A percentile compares a stretch with the other conserved stretches of the same genome.
Conservation (phyloP, 768 basidiomycete species). For the Chalciporus pseudorubinellus region DNA sequence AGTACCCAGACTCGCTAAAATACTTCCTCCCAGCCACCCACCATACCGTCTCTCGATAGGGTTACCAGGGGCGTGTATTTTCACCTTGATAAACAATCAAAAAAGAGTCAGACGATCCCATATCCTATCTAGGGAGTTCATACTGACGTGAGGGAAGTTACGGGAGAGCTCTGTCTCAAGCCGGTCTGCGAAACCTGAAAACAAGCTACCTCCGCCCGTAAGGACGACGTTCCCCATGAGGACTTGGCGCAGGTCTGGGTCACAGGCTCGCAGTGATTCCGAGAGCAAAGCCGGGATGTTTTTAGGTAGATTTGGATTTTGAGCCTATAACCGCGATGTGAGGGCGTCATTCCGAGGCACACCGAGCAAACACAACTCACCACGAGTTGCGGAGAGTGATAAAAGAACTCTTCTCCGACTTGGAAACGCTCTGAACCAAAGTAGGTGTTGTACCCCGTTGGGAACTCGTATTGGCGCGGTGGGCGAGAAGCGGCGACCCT, state of each 20-base stretch:
- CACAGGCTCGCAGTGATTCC: slow-evolving; percentile 78
- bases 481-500: slow-evolving; percentile 60
- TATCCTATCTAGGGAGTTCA: neutral
- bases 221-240: slow-evolving; percentile 92
- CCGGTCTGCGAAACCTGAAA: slow-evolving; percentile 83
- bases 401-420: slow-evolving; percentile 89
- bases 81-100: slow-evolving; percentile 54
- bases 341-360: slow-evolving; percentile 2
- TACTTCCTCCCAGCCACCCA: slow-evolving; percentile 94
- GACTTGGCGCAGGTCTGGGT: slow-evolving; percentile 87
- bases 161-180: slow-evolving; percentile 72
- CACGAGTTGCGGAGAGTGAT: slow-evolving; percentile 56
- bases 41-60: slow-evolving; percentile 87
- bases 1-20: slow-evolving; percentile 90
- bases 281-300: slow-evolving; percentile 73
- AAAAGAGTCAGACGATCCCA: slow-evolving; percentile 7
- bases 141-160: slow-evolving; percentile 75
- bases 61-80: slow-evolving; percentile 91
- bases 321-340: slow-evolving; percentile 31
- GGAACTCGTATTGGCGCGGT: slow-evolving; percentile 85
- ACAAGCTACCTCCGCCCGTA: slow-evolving; percentile 89
- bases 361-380: slow-evolving; percentile 33
- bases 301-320: slow-evolving; percentile 70
- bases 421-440: slow-evolving; percentile 80
- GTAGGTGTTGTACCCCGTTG: slow-evolving; percentile 84